A percentile compares a stretch with the other conserved stretches of the same genome.
These are phyloP conservation scores for Talaromyces albobiverticillius DNA, from an alignment of 2,329 filamentous ascomycete genomes.

Conservation along the genomic window DNA sequence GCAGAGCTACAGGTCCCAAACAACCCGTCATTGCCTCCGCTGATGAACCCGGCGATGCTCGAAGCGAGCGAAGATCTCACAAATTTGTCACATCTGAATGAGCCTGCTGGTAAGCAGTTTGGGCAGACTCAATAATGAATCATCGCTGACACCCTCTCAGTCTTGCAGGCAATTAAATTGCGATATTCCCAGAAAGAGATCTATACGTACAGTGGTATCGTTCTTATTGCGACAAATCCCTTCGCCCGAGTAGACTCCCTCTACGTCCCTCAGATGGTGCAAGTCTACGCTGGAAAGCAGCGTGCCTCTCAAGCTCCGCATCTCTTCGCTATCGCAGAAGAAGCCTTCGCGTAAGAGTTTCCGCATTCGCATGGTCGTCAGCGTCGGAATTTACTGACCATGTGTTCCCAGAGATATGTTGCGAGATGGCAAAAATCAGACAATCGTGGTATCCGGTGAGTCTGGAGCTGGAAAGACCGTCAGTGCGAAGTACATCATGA, in stretches of 20 bases:
- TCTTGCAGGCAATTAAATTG: constrained; percentile 94
- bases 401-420: constrained; percentile 75
- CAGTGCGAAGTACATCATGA: constrained; percentile 99
- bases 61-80: constrained; percentile 98
- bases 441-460: constrained; percentile 97
- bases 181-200: constrained; percentile 98
- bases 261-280: constrained; percentile 99
- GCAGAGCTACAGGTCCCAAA: constrained; percentile 74
- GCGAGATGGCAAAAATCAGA: constrained; percentile 93
- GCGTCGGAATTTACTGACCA: background rate
- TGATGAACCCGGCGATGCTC: constrained; percentile 98
- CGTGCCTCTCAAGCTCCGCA: constrained; percentile 95
- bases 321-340: constrained; percentile 97
- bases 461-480: constrained; percentile 99
- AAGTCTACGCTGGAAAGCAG: constrained; percentile 96
- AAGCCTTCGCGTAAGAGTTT: constrained; percentile 81
- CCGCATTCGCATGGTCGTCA: constrained; percentile 36
- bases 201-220: constrained; percentile 98
- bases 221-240: constrained; percentile 96
- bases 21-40: constrained; percentile 75
- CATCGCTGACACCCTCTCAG: constrained; percentile 48
- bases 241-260: constrained; percentile 96
- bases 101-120: constrained; percentile 75
- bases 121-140: constrained; percentile 17
- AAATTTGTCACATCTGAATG: constrained; percentile 95